Percentiles rank a stretch among this genome's conserved stretches.
Conservation (phyloP, 2,329 filamentous ascomycete genomes). For the Ophiocordyceps camponoti-leonardi region DNA sequence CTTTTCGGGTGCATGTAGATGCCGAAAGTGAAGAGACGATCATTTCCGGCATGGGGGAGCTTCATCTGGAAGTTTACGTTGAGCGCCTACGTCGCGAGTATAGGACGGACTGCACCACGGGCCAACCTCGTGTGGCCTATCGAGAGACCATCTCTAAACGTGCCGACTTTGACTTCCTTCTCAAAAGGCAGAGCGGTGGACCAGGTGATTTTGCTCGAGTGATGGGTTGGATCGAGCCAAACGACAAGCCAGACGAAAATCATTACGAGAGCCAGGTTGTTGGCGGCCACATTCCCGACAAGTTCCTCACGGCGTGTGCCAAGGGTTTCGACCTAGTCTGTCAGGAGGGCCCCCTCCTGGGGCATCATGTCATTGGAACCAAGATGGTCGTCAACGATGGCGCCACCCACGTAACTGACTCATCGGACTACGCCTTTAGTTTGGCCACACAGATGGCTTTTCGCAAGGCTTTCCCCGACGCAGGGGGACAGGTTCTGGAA, state of each 20-base stretch:
- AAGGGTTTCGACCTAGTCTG: slow-evolving; percentile 83
- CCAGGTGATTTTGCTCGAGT: slow-evolving; percentile 93
- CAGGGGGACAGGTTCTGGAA: slow-evolving; percentile 72
- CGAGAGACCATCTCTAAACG: slow-evolving; percentile 75
- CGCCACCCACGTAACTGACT: slow-evolving; percentile 94
- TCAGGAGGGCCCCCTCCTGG: slow-evolving; percentile 75
- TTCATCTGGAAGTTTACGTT: slow-evolving; percentile 93
- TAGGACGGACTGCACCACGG: slow-evolving; percentile 88
- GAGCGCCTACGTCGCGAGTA: slow-evolving; percentile 96
- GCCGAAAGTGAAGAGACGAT: slow-evolving; percentile 89
- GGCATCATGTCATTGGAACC: slow-evolving; percentile 80
- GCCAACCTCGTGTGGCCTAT: slow-evolving; percentile 92
- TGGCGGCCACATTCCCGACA: slow-evolving; percentile 85
- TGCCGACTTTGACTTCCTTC: slow-evolving; percentile 77
- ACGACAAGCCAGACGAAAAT: slow-evolving; percentile 54
- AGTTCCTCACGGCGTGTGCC: slow-evolving; percentile 84
- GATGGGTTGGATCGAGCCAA: slow-evolving; percentile 80
- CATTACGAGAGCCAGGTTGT: slow-evolving; percentile 74
- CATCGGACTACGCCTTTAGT: slow-evolving; percentile 91
- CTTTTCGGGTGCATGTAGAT: slow-evolving; percentile 89
- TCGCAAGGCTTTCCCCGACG: slow-evolving; percentile 75
- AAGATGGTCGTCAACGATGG: slow-evolving; percentile 91
- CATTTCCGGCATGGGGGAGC: slow-evolving; percentile 94
- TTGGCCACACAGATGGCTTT: slow-evolving; percentile 92
- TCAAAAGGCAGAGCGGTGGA: slow-evolving; percentile 91